phyloP scores from a whole-genome alignment of 176 grass and related monocot species.

The Oryza glumipatula region DNA sequence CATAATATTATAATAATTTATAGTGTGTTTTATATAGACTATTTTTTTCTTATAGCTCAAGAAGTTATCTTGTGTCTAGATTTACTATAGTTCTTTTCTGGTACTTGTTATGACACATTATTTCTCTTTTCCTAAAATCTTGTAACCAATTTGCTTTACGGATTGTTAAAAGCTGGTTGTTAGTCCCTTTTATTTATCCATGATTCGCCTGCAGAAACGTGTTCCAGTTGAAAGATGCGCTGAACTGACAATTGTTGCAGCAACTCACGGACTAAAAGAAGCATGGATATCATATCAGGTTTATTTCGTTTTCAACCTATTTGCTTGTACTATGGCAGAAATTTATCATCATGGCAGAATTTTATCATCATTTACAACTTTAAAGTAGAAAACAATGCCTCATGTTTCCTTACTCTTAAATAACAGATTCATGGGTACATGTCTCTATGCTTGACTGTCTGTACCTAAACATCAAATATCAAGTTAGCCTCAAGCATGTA shows the following conservation, averaged over 20 bases:
- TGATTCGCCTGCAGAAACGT: conserved; percentile 58
- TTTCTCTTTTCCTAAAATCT: neutral
- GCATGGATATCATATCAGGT: conserved; percentile 99
- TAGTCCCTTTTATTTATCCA: conserved; percentile 22
- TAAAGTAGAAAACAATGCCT: neutral
- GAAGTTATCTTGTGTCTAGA: neutral
- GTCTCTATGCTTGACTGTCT: neutral
- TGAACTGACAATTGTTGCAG: conserved; percentile 87
- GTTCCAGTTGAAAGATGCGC: conserved; percentile 86
- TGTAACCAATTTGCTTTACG: neutral
- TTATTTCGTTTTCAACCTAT: conserved; percentile 39
- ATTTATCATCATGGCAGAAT: neutral
- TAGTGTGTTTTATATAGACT: neutral
- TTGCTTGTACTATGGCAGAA: neutral
- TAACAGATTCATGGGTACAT: neutral
- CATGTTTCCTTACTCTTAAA: neutral
- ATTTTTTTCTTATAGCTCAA: neutral
- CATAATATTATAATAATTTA: neutral
- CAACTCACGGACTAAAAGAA: conserved; percentile 95
- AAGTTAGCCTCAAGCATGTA: neutral
- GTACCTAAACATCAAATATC: neutral
- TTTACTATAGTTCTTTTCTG: neutral
- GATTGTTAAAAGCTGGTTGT: conserved; percentile 1
- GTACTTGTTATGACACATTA: neutral
- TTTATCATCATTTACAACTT: neutral